Evolutionary conservation across 495 filamentous ascomycete species (phyloP).

Genomic region (Aspergillus egyptiacus): DNA sequence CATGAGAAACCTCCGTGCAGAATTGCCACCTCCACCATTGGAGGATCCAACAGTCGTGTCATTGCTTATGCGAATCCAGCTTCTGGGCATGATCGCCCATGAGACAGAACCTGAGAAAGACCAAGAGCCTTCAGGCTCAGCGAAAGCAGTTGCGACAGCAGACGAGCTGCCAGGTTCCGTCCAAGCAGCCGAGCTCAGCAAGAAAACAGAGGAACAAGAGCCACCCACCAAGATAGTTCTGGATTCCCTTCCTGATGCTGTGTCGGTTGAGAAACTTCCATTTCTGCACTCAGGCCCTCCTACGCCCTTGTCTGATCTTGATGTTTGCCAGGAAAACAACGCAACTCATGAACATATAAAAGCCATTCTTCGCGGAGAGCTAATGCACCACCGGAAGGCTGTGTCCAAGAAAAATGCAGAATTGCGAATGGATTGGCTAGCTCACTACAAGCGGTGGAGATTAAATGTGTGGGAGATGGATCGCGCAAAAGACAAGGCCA

Average conservation of each 20-base stretch:
- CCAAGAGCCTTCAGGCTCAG: slow-evolving; percentile 16
- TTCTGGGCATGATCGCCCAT: slow-evolving; percentile 38
- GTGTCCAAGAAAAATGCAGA: slow-evolving; percentile 36
- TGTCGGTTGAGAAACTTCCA: slow-evolving; percentile 40
- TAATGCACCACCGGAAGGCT: slow-evolving; percentile 40
- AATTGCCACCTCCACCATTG: slow-evolving; percentile 39
- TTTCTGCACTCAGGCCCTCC: slow-evolving; percentile 44
- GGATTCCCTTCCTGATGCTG: slow-evolving; percentile 15
- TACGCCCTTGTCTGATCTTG: slow-evolving; percentile 46
- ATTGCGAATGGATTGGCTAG: slow-evolving; percentile 37
- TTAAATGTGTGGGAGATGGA: slow-evolving; percentile 52
- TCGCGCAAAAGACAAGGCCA: slow-evolving; percentile 51
- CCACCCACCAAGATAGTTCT: slow-evolving; percentile 14
- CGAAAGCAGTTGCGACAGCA: slow-evolving; percentile 22
- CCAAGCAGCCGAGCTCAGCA: slow-evolving; percentile 3
- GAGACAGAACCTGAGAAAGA: slow-evolving; percentile 22
- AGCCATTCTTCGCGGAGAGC: slow-evolving; percentile 27
- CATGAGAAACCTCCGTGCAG: slow-evolving; percentile 38
- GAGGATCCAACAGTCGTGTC: slow-evolving; percentile 42
- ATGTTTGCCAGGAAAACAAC: slow-evolving; percentile 40
- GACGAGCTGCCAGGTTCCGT: slow-evolving; percentile 6
- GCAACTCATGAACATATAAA: slow-evolving; percentile 32
- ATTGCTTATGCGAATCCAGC: slow-evolving; percentile 40
- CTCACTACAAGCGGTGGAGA: slow-evolving; percentile 45
- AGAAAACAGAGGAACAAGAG: slow-evolving; percentile 39